Base-by-base conservation (phyloP, 805 yeast genomes). In the Candida ponderosae region DNA sequence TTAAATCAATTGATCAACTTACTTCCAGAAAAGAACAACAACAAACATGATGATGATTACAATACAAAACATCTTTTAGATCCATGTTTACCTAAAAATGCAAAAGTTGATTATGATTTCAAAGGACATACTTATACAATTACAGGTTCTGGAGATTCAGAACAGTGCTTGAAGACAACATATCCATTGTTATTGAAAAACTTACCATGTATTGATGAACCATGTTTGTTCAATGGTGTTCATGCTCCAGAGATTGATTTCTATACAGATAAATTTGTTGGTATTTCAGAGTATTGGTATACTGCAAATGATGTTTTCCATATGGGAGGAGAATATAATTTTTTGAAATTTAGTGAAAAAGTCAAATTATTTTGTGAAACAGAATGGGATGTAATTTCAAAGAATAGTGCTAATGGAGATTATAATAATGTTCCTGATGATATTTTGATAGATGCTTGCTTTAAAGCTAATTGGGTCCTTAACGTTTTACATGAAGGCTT, bases 261-360 rank as follows among this genome's bases (percentile, higher is more conserved):
- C 53, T 69, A 71, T 13, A 69, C 69, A 34, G 95, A 87, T 50
- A 82, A 77, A 50, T 89, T 93, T 59, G 82, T 93, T 21, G 98
- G 98, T 0, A 81, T 90, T 18, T 85, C 96, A 7, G 98, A 93
- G 59, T 93, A 87, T 62, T 93, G 97, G 97, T 90, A 93, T 56
- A 87, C 97, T 1, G 89, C 96, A 4, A 84, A 88, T 51, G 97
- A 90, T 53, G 75, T 90, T 4, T 89, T 89, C 56, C 76, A 81
- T 29, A 71, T 87, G 63, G 90, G 95, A 3, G 97, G 97, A 13
- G 86, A 79, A 39, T 89, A 89, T 56, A 85, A 85, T 51, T 90
- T 79, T 53, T 68, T 72, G 28, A 63, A 70, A 29, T 87, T 84
- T 51, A 81, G 77, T 53, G 72, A 66, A 27, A 72, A 74, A 36